These are phyloP conservation scores for Mycena polygramma DNA, from an alignment of 768 basidiomycete genomes.

Conservation along the genomic window DNA sequence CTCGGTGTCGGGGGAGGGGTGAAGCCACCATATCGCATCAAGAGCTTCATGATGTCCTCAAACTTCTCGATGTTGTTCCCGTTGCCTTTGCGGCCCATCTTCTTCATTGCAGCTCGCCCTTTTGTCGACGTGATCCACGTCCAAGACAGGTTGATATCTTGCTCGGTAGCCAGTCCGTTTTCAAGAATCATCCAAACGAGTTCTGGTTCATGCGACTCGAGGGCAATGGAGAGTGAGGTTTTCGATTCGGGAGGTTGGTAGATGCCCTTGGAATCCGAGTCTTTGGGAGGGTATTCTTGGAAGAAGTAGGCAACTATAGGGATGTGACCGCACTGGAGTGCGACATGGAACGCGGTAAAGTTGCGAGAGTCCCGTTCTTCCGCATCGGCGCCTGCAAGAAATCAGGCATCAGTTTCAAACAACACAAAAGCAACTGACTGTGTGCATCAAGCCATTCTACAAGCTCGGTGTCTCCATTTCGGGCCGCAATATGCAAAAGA, in stretches of 20 bases:
- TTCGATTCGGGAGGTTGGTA: constrained; percentile 60
- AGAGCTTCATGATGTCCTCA: constrained; percentile 65
- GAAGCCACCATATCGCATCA: constrained; percentile 65
- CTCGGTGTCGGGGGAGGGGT: constrained; percentile 56
- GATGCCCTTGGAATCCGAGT: constrained; percentile 62
- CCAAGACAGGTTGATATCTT: constrained; percentile 69
- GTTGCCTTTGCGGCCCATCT: constrained; percentile 36
- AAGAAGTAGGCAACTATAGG: constrained; percentile 72
- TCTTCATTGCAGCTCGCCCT: constrained; percentile 42
- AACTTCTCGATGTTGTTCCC: constrained; percentile 51
- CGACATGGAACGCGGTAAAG: constrained; percentile 76
- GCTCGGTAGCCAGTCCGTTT: constrained; percentile 61
- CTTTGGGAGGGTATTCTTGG: constrained; percentile 67
- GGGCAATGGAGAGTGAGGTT: constrained; percentile 66
- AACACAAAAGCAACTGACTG: constrained; percentile 59
- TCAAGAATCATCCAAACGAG: constrained; percentile 75
- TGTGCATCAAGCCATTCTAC: constrained; percentile 80
- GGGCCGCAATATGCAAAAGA: constrained; percentile 75
- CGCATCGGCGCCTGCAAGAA: constrained; percentile 71
- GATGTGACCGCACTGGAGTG: constrained; percentile 66
- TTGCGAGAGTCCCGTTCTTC: constrained; percentile 75
- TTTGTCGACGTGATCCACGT: constrained; percentile 56
- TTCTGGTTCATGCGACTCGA: constrained; percentile 73
- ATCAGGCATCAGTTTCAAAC: constrained; percentile 33
- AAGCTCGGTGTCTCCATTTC: constrained; percentile 67